Base-by-base conservation (phyloP, 2,329 filamentous ascomycete genomes). In the Beauveria brongniartii region DNA sequence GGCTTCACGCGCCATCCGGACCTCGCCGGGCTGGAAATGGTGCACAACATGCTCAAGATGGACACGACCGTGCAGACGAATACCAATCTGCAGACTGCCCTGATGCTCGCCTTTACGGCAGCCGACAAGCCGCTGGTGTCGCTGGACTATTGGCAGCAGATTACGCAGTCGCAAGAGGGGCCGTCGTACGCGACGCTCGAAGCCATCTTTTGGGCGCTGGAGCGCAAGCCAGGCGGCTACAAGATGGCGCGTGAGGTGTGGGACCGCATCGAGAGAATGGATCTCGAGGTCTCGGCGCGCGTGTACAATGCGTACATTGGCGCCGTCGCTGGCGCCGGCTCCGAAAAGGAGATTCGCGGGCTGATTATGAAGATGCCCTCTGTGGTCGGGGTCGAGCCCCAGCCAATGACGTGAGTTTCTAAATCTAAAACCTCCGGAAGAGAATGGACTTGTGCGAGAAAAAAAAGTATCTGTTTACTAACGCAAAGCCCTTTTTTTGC, bases 1-100 rank as follows among this genome's bases (percentile, higher is more conserved):
- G 90, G 91, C 2, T 82, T 96, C 26, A 87, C 87, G 3, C 72
- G 74, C n/a, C 73, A 75, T 47, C 74, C 75, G 1, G 75, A 78
- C 59, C 34, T 75, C 1, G 85, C 90, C 61, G 86, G 85, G 47
- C 76, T 97, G 22, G 84, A 86, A 62, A 84, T 89, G 64, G 83
- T 96, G 2, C 89, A 96, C 76, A 96, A 97, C 70, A 93, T 96
- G 84, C 80, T 97, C 66, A 97, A 96, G 75, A 87, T 97, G 72
- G 94, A 99, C 72, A 82, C 87, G n/a, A 83, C 84, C 47, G 81
- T 97, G 43, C 86, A 92, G 66, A 81, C 88, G 5, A 86, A 83
- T 66, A 97, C 93, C 0, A 80, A 78, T 60, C 78, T 97, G 2
- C 85, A 88, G 67, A 97, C 96, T 68, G 86, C 89, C 0, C 77